Conservation (phyloP, 2,329 filamentous ascomycete species). For the Camillea tinctor region DNA sequence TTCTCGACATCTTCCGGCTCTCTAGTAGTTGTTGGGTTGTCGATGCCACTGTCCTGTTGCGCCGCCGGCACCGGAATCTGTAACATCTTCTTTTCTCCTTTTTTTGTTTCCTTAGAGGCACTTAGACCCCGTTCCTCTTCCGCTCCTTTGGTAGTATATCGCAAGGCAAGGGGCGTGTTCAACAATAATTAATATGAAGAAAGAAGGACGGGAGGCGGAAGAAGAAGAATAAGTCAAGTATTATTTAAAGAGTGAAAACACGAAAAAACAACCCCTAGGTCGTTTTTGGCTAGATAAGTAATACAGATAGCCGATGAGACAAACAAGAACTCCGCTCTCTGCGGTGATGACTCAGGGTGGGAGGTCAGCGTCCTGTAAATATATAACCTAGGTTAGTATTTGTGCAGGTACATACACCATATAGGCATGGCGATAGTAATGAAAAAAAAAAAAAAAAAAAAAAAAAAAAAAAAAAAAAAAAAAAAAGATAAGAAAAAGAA, state of each 20-base stretch:
- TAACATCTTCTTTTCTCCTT: background rate
- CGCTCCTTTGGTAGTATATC: background rate
- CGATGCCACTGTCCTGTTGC: background rate
- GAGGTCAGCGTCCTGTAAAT: background rate
- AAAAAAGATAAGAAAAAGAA: no score
- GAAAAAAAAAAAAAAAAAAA: background rate
- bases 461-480: no score
- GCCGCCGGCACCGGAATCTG: background rate
- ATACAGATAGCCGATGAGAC: background rate
- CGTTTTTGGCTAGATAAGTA: no score
- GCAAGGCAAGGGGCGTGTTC: background rate
- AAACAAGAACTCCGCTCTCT: background rate
- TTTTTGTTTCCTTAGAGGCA: no score
- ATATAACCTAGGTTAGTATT: no score
- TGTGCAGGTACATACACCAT: background rate
- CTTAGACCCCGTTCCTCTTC: no score
- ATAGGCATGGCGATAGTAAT: no score
- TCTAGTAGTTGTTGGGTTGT: background rate
- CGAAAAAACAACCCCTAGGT: no score
- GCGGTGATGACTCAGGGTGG: background rate
- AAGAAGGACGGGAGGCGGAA: background rate
- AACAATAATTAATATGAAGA: background rate
- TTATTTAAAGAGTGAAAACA: background rate
- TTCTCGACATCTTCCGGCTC: constrained; percentile 12
- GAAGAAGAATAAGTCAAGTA: background rate